These are phyloP conservation scores for Cutaneotrichosporon sp. DNA, from an alignment of 1,284 basidiomycete genomes.

Conservation along the genomic window DNA sequence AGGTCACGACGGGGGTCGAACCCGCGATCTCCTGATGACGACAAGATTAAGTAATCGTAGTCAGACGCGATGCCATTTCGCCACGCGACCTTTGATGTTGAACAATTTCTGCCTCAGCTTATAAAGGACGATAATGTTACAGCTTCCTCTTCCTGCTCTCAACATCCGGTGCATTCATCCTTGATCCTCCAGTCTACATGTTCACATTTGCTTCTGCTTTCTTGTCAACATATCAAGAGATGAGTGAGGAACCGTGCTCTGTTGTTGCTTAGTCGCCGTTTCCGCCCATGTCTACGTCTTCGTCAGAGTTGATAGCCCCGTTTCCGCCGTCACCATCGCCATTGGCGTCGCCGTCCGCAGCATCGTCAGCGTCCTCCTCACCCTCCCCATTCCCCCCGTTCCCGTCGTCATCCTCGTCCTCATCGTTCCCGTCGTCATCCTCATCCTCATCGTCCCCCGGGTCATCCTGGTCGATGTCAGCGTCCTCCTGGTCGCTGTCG, in stretches of 20 bases:
- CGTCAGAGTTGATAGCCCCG: neutral
- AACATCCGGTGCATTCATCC: too few relatives aligned
- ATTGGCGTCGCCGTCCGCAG: neutral
- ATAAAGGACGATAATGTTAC: too few relatives aligned
- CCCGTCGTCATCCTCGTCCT: neutral
- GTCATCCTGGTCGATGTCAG: neutral
- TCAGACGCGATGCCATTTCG: constrained; percentile 3
- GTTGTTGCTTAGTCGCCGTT: neutral
- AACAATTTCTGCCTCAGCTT: too few relatives aligned
- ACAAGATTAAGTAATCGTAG: neutral
- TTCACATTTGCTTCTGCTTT: too few relatives aligned
- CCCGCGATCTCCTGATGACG: constrained; percentile 3
- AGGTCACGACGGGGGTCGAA: constrained; percentile 2
- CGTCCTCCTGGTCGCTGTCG: neutral
- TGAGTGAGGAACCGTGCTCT: too few relatives aligned
- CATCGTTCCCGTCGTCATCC: constrained; percentile 3
- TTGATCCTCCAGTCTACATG: too few relatives aligned
- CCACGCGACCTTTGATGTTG: neutral
- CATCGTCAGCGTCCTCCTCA: neutral
- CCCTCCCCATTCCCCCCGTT: neutral
- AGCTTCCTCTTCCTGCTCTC: too few relatives aligned
- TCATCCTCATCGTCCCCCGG: neutral
- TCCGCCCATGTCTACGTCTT: neutral
- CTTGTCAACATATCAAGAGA: too few relatives aligned
- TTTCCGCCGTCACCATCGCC: neutral